Evolutionary conservation across 371 early-diverging fungal species (phyloP).

Genomic region (Actinomortierella ambigua): DNA sequence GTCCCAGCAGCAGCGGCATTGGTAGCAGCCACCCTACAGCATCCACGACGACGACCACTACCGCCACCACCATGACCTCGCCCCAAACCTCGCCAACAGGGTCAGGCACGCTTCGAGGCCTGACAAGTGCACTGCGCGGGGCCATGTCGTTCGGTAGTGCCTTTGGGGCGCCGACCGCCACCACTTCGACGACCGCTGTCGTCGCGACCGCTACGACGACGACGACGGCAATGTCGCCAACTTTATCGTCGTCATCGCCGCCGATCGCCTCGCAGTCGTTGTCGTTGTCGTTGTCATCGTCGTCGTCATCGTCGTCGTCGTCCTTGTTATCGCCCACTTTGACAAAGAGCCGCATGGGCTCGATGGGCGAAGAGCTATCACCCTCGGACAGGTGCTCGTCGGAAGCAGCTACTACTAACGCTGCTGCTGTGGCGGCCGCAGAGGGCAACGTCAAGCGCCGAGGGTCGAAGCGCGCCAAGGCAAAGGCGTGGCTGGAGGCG

Average conservation of each 20-base stretch:
- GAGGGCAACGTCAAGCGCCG: conserved; percentile 25
- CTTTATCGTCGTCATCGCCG: neutral
- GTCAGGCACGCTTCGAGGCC: conserved; percentile 29
- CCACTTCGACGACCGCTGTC: neutral
- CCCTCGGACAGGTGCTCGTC: too few species aligned
- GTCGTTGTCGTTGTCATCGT: neutral
- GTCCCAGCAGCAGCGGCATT: conserved; percentile 1
- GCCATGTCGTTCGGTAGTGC: conserved; percentile 36
- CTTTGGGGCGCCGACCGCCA: neutral
- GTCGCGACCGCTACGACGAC: neutral
- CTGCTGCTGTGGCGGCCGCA: neutral
- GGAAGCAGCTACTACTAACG: neutral
- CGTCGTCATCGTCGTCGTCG: neutral
- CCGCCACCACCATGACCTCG: conserved; percentile 1
- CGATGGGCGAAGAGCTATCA: too few species aligned
- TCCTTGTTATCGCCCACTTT: neutral
- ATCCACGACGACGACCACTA: neutral
- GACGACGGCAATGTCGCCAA: neutral
- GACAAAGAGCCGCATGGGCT: too few species aligned
- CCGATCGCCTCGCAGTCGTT: neutral
- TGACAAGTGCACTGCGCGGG: conserved; percentile 30
- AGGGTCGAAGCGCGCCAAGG: conserved; percentile 33
- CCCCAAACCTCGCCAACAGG: conserved; percentile 19
- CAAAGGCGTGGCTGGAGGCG: conserved; percentile 40
- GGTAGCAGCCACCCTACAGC: neutral